Conservation (phyloP, 2,329 filamentous ascomycete species). For the Paracoccidioides brasiliensis region DNA sequence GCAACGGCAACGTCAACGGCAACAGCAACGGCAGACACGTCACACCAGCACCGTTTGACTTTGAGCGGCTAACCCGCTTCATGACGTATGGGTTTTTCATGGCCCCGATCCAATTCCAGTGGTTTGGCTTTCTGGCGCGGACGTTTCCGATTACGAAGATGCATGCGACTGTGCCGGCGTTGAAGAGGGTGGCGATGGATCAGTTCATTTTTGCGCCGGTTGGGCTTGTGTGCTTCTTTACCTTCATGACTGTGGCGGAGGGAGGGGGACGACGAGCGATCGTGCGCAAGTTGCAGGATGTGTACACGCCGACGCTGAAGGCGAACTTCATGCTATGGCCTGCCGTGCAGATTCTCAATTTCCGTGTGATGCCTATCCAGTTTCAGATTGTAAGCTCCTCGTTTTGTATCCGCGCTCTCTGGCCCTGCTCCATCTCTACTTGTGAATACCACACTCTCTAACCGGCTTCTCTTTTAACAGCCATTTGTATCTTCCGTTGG, state of each 20-base stretch:
- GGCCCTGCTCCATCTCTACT: neutral
- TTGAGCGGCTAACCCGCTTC: conserved; percentile 84
- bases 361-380: conserved; percentile 84
- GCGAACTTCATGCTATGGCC: conserved; percentile 96
- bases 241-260: conserved; percentile 90
- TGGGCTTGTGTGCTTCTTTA: conserved; percentile 79
- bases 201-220: conserved; percentile 88
- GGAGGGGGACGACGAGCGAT: conserved; percentile 75
- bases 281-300: conserved; percentile 73
- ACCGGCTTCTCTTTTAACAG: conserved; percentile 33
- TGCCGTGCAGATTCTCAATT: conserved; percentile 91
- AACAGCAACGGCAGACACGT: conserved; percentile 32
- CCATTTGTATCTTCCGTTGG: conserved; percentile 86
- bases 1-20: conserved; percentile 14
- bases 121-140: conserved; percentile 76
- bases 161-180: conserved; percentile 57
- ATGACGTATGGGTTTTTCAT: conserved; percentile 97
- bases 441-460: conserved; percentile 1
- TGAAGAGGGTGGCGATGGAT: conserved; percentile 86
- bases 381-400: conserved; percentile 72
- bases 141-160: conserved; percentile 76
- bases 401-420: neutral
- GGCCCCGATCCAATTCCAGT: conserved; percentile 89
- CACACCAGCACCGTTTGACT: conserved; percentile 72
- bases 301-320: conserved; percentile 87